Conservation (phyloP, 305 asterid species). For the Fraxinus velutina region DNA sequence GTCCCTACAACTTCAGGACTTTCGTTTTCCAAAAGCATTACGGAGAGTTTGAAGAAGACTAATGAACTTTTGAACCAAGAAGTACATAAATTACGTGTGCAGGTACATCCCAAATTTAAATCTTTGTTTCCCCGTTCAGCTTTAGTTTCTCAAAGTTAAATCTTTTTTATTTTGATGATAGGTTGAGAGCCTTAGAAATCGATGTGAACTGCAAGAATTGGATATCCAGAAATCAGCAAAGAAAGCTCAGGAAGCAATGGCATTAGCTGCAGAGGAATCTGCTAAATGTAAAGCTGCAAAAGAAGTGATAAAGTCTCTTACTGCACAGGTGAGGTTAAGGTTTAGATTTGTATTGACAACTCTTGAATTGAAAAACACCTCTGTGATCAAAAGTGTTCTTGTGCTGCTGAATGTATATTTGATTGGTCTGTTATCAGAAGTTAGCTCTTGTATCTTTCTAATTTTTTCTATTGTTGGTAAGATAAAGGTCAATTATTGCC, state of each 20-base stretch:
- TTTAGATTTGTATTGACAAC: constrained; percentile 1
- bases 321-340: constrained; percentile 66
- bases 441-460: background rate
- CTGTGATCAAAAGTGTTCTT: background rate
- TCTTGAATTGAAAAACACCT: constrained; percentile 2
- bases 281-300: constrained; percentile 90
- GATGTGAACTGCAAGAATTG: constrained; percentile 66
- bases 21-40: constrained; percentile 68
- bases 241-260: constrained; percentile 78
- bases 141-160: background rate
- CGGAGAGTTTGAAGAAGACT: constrained; percentile 81
- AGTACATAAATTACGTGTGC: constrained; percentile 72
- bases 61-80: constrained; percentile 82
- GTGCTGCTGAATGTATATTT: background rate
- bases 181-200: constrained; percentile 62
- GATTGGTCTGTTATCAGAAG: background rate
- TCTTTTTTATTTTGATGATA: constrained; percentile 23
- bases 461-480: background rate
- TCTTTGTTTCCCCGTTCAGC: background rate
- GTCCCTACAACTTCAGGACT: constrained; percentile 86
- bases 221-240: constrained; percentile 70
- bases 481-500: background rate
- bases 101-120: constrained; percentile 42
- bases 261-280: constrained; percentile 82
- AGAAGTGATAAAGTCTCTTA: constrained; percentile 88